phyloP scores from a whole-genome alignment of 2,329 filamentous ascomycete genomes.

The Aureobasidium sp. region DNA sequence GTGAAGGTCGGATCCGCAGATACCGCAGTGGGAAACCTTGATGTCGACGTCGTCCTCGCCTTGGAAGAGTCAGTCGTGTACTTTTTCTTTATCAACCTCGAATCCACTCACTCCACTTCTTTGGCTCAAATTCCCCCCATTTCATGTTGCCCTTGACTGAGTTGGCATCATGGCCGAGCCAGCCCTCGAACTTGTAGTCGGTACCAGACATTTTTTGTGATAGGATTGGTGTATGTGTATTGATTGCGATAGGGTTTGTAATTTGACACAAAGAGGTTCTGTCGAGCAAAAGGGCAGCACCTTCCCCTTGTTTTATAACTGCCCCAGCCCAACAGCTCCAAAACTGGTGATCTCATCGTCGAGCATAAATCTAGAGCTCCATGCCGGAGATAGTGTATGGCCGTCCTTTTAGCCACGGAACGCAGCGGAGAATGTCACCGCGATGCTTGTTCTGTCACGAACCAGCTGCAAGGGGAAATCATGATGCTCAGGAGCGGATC shows the following conservation, averaged over 20 bases:
- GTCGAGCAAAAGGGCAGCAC: neutral
- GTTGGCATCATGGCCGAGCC: slow-evolving; percentile 43
- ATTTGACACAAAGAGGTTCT: neutral
- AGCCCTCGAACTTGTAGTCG: slow-evolving; percentile 48
- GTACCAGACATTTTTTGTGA: slow-evolving; percentile 17
- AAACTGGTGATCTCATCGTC: slow-evolving; percentile 4
- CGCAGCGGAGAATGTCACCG: neutral
- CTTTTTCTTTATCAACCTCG: neutral
- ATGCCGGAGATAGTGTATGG: neutral
- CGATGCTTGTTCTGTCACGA: neutral
- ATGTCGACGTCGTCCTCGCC: slow-evolving; percentile 22
- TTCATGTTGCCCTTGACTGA: slow-evolving; percentile 46
- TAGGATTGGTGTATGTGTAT: neutral
- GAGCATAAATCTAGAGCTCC: slow-evolving; percentile 1
- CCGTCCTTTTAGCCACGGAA: neutral
- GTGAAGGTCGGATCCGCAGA: slow-evolving; percentile 26
- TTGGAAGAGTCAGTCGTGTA: neutral
- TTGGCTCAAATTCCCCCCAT: slow-evolving; percentile 40
- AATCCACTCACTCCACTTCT: slow-evolving; percentile 22
- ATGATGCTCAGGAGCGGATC: neutral
- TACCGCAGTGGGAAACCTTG: slow-evolving; percentile 30
- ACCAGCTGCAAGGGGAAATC: neutral
- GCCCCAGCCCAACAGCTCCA: neutral
- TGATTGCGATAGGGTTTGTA: neutral
- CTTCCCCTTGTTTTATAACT: neutral